A percentile compares a stretch with the other conserved stretches of the same genome.
Conservation (phyloP, 2,329 filamentous ascomycete species). For the Diaporthe sp. region DNA sequence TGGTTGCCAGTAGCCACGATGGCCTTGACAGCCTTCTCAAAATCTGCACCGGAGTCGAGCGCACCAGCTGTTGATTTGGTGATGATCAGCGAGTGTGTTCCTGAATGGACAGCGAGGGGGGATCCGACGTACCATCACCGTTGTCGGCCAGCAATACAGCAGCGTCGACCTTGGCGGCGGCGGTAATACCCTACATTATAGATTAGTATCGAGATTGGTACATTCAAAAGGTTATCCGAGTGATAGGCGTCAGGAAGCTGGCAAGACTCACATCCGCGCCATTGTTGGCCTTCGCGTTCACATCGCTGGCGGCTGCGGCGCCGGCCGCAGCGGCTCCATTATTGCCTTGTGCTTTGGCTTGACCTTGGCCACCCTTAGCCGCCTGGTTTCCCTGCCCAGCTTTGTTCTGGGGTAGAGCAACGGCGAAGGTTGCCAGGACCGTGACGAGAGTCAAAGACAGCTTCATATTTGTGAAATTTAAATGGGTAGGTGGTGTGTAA, state of each 20-base stretch:
- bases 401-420: constrained; percentile 3
- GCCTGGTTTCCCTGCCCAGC: not conserved
- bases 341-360: constrained; percentile 9
- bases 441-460: constrained; percentile 25
- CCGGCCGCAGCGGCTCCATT: constrained; percentile 1
- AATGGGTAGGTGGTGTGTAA: not conserved
- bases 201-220: not conserved
- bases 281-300: constrained; percentile 35
- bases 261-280: constrained; percentile 16
- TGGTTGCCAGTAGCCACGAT: constrained; percentile 29
- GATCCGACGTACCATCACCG: constrained; percentile 23
- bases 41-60: constrained; percentile 15
- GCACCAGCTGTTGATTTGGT: constrained; percentile 4
- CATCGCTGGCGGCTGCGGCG: not conserved
- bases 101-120: not conserved
- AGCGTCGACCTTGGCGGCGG: constrained; percentile 33
- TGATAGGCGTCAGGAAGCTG: not conserved
- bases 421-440: constrained; percentile 33
- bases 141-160: constrained; percentile 29
- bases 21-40: constrained; percentile 30
- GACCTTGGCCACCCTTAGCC: constrained; percentile 2
- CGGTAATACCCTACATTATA: constrained; percentile 3
- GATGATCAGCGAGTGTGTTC: not conserved
- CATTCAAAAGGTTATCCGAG: not conserved
- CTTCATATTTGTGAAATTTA: constrained; percentile 21